phyloP scores from a whole-genome alignment of 2,329 filamentous ascomycete species.

The Colletotrichum abscissum region DNA sequence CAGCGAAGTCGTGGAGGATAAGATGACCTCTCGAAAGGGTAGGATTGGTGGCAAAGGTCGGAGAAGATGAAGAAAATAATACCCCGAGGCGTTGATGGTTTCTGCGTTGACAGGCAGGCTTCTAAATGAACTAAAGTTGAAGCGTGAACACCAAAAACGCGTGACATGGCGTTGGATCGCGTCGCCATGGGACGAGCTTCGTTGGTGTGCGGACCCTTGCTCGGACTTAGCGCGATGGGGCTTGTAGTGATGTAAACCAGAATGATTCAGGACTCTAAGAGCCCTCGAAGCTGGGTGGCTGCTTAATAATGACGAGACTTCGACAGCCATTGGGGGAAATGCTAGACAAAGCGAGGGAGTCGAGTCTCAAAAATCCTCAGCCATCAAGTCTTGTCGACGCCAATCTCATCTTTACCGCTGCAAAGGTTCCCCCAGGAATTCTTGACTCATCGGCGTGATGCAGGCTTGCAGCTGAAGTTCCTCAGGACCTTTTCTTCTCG shows the following conservation, averaged over 20 bases:
- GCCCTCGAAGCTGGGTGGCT: background rate
- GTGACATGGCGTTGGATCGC: slow-evolving; percentile 30
- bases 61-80: slow-evolving; percentile 16
- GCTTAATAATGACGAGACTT: slow-evolving; percentile 5
- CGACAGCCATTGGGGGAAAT: background rate
- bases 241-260: slow-evolving; percentile 2
- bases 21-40: slow-evolving; percentile 53
- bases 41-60: slow-evolving; percentile 21
- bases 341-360: background rate
- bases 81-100: background rate
- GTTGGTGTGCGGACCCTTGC: slow-evolving; percentile 22
- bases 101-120: background rate
- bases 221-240: slow-evolving; percentile 14
- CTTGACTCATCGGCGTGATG: slow-evolving; percentile 3
- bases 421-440: background rate
- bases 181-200: slow-evolving; percentile 26
- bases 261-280: background rate
- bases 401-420: background rate
- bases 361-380: background rate
- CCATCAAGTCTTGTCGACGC: background rate
- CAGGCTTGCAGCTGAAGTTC: too few species aligned
- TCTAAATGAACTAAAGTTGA: background rate
- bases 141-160: background rate
- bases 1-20: slow-evolving; percentile 63
- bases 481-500: background rate